phyloP scores from a whole-genome alignment of 495 filamentous ascomycete species.

The Rhypophila decipiens region DNA sequence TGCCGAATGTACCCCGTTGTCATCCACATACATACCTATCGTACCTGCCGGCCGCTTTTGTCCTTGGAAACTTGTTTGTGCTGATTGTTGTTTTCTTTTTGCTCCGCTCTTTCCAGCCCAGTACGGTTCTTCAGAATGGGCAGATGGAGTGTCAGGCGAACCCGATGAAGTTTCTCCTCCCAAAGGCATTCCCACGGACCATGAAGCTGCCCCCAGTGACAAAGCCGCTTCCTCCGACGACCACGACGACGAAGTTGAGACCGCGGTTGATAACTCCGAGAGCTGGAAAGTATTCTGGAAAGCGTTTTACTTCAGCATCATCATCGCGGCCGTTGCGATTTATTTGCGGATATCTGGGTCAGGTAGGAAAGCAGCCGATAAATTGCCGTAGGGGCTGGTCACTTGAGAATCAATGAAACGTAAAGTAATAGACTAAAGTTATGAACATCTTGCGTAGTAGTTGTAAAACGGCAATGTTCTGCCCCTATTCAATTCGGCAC shows the following conservation, averaged over 20 bases:
- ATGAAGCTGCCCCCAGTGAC: background rate
- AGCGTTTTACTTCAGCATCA: slow-evolving; percentile 32
- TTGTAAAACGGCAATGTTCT: too few species aligned
- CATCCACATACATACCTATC: background rate
- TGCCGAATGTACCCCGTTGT: background rate
- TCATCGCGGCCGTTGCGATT: slow-evolving; percentile 26
- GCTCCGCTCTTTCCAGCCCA: background rate
- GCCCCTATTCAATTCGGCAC: too few species aligned
- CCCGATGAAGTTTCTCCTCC: slow-evolving; percentile 1
- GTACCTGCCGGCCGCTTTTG: background rate
- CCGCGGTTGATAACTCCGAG: slow-evolving; percentile 11
- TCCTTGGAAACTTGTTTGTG: background rate
- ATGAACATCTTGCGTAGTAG: too few species aligned
- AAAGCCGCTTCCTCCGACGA: background rate
- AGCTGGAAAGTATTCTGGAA: slow-evolving; percentile 30
- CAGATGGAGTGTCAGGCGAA: slow-evolving; percentile 1
- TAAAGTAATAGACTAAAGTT: background rate
- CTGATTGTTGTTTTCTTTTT: slow-evolving; percentile 5
- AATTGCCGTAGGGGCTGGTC: background rate
- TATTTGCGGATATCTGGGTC: slow-evolving; percentile 23
- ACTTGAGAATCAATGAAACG: background rate
- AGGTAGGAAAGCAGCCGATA: background rate
- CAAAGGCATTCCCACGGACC: background rate
- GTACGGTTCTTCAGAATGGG: slow-evolving; percentile 5
- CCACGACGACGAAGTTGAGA: slow-evolving; percentile 2